Conservation (phyloP, 371 early-diverging fungal genomes). For the Funneliformis caledonium region DNA sequence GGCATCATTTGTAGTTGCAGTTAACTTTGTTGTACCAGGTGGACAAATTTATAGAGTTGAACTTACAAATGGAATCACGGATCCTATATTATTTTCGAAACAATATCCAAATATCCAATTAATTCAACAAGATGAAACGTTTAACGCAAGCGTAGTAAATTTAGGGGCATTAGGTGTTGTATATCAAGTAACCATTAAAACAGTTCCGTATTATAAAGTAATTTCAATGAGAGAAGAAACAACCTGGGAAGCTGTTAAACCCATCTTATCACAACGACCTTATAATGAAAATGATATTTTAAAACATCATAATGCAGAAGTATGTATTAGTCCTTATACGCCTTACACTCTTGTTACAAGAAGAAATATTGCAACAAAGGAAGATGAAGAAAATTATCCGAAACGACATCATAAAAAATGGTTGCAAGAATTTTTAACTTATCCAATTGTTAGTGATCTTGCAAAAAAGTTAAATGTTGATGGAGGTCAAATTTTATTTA, state of each 20-base stretch:
- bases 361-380: constrained; percentile 18
- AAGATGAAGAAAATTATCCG: constrained; percentile 1
- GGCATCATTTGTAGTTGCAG: neutral
- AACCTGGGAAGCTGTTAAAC: constrained; percentile 9
- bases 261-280: constrained; percentile 4
- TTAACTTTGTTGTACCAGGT: neutral
- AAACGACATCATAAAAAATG: neutral
- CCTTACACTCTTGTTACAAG: neutral
- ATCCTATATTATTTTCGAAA: neutral
- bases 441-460: neutral
- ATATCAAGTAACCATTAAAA: neutral
- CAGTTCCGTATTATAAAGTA: neutral
- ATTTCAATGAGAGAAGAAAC: constrained; percentile 9
- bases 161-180: constrained; percentile 8
- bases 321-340: constrained; percentile 23
- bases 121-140: constrained; percentile 17
- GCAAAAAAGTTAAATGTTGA: neutral
- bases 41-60: constrained; percentile 18
- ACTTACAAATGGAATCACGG: constrained; percentile 8
- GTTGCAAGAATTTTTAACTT: neutral
- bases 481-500: neutral
- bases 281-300: neutral
- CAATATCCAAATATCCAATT: neutral
- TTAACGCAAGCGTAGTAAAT: neutral
- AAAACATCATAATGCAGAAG: constrained; percentile 8